Evolutionary conservation across 768 basidiomycete genomes (phyloP), one percentile per base, ranked within the genome.

Genomic region (Bullera alba): DNA sequence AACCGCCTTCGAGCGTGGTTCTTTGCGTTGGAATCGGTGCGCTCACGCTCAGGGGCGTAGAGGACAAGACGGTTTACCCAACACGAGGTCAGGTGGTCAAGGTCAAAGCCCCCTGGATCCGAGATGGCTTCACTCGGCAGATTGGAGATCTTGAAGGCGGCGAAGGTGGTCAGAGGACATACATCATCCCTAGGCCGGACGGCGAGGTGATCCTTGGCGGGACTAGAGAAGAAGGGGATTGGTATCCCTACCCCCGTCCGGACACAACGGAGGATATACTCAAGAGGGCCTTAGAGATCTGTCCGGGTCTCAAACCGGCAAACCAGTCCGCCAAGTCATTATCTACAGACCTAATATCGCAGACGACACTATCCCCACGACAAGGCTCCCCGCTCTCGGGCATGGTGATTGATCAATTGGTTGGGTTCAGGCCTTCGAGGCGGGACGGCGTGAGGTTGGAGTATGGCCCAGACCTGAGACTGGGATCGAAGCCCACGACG

Each of bases 161-260:
- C 0, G 69, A 70, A 34, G 67, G 63, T 2, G 73, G 73, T 4
- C 53, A 63, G 44, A 48, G 70, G 48, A 72, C 69, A 1, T 74
- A 75, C 56, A 59, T 69, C 29, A 75, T 75, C 23, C 74, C 74
- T 8, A 55, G 72, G 22, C 55, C 60, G 1, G 54, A 60, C 19
- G 74, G 74, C 6, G 63, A 70, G 28, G 69, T 75, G 22, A 65
- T 75, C 16, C 34, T 75, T 10, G 74, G 74, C 23, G 74, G 74
- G 1, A 74, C 70, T 14, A 60, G 72, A 26, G 71, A 69, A 16
- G 42, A 42, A 25, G 60, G 62, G 28, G 72, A 73, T 51, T 75
- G 73, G 73, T 57, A 59, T 27, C 60, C 54, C 2, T 54, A 57
- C 50, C 51, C 68, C 34, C n/a, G 58, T 26, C n/a, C 57, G 51